These are phyloP conservation scores for Crassisporium funariophilum DNA, from an alignment of 768 basidiomycete species.

Conservation along the genomic window DNA sequence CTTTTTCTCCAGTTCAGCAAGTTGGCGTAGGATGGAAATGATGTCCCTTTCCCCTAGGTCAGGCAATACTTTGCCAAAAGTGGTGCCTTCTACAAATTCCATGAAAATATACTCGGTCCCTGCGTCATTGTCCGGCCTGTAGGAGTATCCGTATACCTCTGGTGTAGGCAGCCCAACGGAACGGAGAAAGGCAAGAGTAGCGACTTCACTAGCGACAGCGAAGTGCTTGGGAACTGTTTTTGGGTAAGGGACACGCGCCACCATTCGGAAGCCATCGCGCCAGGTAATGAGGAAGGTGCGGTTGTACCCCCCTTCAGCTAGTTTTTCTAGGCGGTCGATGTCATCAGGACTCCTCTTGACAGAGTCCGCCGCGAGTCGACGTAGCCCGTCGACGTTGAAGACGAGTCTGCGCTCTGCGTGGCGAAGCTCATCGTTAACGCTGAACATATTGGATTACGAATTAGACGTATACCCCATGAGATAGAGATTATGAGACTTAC, in stretches of 20 bases:
- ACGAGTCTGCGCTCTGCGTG: conserved; percentile 42
- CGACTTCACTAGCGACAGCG: conserved; percentile 47
- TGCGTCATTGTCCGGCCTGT: conserved; percentile 39
- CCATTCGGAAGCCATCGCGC: conserved; percentile 35
- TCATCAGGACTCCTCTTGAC: conserved; percentile 38
- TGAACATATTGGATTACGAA: conserved; percentile 28
- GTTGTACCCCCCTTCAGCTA: conserved; percentile 49
- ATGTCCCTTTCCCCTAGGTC: conserved; percentile 39
- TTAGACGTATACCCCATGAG: conserved; percentile 30
- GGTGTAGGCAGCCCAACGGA: conserved; percentile 42
- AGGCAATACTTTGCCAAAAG: conserved; percentile 42
- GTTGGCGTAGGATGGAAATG: conserved; percentile 43
- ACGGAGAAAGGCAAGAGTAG: conserved; percentile 45
- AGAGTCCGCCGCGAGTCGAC: conserved; percentile 48
- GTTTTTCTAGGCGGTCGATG: conserved; percentile 39
- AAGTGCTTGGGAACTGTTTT: conserved; percentile 36
- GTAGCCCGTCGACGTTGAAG: conserved; percentile 39
- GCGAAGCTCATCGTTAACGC: conserved; percentile 45
- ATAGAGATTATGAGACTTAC: too few relatives aligned
- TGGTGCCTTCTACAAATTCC: conserved; percentile 44
- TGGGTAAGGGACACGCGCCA: conserved; percentile 46
- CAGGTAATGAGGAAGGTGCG: conserved; percentile 42
- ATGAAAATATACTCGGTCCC: conserved; percentile 48
- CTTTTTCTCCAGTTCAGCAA: conserved; percentile 46
- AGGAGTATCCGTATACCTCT: conserved; percentile 44